Percentiles rank a stretch among this genome's conserved stretches.
Conservation (phyloP, 1,284 basidiomycete genomes). For the Ceratobasidium sp. region DNA sequence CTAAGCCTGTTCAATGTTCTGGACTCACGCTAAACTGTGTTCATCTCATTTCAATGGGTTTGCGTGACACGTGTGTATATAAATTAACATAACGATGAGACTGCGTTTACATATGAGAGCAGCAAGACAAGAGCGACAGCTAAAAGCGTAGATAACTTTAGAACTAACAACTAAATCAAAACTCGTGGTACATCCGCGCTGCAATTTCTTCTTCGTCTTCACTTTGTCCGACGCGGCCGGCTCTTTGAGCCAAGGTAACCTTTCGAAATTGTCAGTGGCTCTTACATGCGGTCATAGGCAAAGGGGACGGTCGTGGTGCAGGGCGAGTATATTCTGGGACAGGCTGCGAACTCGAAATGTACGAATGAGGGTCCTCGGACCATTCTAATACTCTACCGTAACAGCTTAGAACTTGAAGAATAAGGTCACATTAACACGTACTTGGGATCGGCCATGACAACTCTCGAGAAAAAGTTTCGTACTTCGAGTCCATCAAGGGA, state of each 20-base stretch:
- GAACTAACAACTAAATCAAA: not conserved
- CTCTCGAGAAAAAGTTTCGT: conserved; percentile 52
- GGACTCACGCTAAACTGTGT: too few species aligned
- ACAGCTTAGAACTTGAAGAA: not conserved
- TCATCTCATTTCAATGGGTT: too few species aligned
- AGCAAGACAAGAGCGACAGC: not conserved
- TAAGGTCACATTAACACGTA: not conserved
- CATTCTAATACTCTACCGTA: conserved; percentile 7
- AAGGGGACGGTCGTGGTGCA: too few species aligned
- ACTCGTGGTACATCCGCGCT: conserved; percentile 20
- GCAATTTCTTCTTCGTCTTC: conserved; percentile 30
- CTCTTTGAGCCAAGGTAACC: not conserved
- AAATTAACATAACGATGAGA: too few species aligned
- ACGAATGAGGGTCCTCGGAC: not conserved
- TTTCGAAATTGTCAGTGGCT: not conserved
- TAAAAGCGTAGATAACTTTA: not conserved
- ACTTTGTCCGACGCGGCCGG: not conserved
- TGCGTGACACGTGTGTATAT: too few species aligned
- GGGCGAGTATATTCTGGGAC: not conserved
- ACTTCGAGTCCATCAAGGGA: conserved; percentile 54
- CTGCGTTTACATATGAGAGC: too few species aligned
- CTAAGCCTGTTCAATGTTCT: too few species aligned
- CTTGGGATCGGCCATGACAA: conserved; percentile 21
- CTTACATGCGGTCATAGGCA: not conserved
- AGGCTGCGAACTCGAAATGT: not conserved